These are phyloP conservation scores for Brettanomyces sp. DNA, from an alignment of 805 yeast genomes.

Conservation along the genomic window DNA sequence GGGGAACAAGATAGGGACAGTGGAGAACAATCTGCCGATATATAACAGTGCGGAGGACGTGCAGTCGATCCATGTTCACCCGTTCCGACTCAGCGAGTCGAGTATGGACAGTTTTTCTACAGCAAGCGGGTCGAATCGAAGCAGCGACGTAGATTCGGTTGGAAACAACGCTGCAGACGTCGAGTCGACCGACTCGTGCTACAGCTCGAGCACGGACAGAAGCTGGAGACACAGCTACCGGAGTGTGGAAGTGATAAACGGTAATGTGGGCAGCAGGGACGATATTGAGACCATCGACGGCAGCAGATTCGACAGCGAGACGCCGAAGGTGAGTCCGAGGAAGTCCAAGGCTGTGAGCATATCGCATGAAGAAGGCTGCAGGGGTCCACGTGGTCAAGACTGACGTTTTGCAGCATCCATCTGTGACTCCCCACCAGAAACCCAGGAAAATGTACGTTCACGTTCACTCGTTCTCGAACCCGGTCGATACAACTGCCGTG, in stretches of 20 bases:
- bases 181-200: too few species aligned
- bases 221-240: too few species aligned
- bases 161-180: not conserved
- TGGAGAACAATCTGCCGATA: slow-evolving; percentile 8
- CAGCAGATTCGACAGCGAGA: not conserved
- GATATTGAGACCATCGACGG: not conserved
- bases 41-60: slow-evolving; percentile 4
- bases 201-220: too few species aligned
- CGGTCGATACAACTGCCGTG: slow-evolving; percentile 9
- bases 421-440: too few species aligned
- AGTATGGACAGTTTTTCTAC: not conserved
- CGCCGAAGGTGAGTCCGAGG: too few species aligned
- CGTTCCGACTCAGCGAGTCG: not conserved
- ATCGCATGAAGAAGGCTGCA: too few species aligned
- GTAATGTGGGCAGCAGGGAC: not conserved
- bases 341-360: too few species aligned
- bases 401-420: too few species aligned
- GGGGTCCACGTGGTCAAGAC: too few species aligned
- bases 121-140: not conserved
- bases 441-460: slow-evolving; percentile 4
- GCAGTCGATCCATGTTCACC: slow-evolving; percentile 9
- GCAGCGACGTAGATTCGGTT: not conserved
- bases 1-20: slow-evolving; percentile 15
- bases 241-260: too few species aligned
- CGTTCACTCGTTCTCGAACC: slow-evolving; percentile 19